Conservation (phyloP, 257 asterid species). For the Forsythia suspensa region DNA sequence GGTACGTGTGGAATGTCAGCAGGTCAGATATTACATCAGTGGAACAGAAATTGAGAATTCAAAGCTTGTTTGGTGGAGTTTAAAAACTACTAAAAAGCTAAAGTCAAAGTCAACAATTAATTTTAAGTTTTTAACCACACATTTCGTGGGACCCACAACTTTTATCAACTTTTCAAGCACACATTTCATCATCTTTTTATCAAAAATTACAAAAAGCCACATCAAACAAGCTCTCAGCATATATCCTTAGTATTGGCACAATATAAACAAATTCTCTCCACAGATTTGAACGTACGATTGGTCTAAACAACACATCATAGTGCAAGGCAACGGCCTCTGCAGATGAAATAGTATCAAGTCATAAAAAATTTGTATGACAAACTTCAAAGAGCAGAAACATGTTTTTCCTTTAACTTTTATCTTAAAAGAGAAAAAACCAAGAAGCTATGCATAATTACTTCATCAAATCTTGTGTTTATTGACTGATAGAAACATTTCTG, state of each 20-base stretch:
- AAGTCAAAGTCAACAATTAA: too few relatives aligned
- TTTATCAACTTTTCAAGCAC: too few relatives aligned
- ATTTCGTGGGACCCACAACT: too few relatives aligned
- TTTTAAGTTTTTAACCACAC: too few relatives aligned
- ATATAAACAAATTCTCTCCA: not conserved
- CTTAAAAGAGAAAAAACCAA: not conserved
- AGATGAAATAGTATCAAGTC: not conserved
- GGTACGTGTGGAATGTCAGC: constrained; percentile 2
- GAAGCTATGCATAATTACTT: not conserved
- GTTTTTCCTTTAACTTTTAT: not conserved
- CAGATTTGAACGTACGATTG: not conserved
- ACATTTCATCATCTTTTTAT: too few relatives aligned
- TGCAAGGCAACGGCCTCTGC: constrained; percentile 1
- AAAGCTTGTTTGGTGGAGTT: too few relatives aligned
- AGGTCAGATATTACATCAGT: constrained; percentile 1
- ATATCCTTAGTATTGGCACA: not conserved
- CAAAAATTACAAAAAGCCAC: too few relatives aligned
- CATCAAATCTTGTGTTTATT: not conserved
- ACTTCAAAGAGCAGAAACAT: not conserved
- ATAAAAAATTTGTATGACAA: constrained; percentile 9
- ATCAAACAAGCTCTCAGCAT: too few relatives aligned
- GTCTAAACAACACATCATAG: not conserved
- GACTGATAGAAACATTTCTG: not conserved
- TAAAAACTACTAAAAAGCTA: too few relatives aligned
- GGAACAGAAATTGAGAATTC: not conserved